Evolutionary conservation across 2,329 filamentous ascomycete genomes (phyloP), one percentile per base, ranked within the genome.

Genomic region (Setomelanomma holmii): DNA sequence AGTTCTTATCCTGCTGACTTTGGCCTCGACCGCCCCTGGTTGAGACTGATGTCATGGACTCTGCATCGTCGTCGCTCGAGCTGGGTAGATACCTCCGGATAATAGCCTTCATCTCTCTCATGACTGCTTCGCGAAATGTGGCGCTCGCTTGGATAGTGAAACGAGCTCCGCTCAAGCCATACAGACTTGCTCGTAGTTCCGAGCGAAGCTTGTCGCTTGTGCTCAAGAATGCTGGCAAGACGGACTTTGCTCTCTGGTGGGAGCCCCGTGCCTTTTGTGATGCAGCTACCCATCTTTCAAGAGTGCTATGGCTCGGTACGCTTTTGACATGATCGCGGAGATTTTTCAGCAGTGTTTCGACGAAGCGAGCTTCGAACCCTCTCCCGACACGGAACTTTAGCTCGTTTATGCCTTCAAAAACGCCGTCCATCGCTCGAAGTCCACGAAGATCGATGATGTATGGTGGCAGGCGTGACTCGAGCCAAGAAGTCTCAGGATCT

Each of bases 1-100:
- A 87, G 0, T 93, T 96, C 69, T 95, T 97, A 61, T 98, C 93
- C 67, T 96, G 90, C 63, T 91, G 89, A 16, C 86, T 89, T 35
- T 69, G 57, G 36, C 88, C 78, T 57, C 87, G 84, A 52, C 84
- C 84, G 22, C 87, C 88, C 55, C 86, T 79, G 1, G 93, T 97
- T 3, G 93, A 96, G 0, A 87, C 83, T 1, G 93, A 93, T 76
- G 93, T 87, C 78, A 93, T 89, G 0, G 92, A 96, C 71, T 95
- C 91, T 55, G 89, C 90, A 69, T 99, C 95, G 61, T 98, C 93
- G 54, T 99, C 95, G 63, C 86, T 95, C 10, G 93, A 96, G 68
- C 92, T 96, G 0, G 95, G 95, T 34, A 99, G 81, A 20, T 93
- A 89, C 51, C 87, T 86, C 47, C 92, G 85, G 43, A 99, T 93